These are phyloP conservation scores for Funneliformis geosporum DNA, from an alignment of 192 early-diverging fungal genomes.

Conservation along the genomic window DNA sequence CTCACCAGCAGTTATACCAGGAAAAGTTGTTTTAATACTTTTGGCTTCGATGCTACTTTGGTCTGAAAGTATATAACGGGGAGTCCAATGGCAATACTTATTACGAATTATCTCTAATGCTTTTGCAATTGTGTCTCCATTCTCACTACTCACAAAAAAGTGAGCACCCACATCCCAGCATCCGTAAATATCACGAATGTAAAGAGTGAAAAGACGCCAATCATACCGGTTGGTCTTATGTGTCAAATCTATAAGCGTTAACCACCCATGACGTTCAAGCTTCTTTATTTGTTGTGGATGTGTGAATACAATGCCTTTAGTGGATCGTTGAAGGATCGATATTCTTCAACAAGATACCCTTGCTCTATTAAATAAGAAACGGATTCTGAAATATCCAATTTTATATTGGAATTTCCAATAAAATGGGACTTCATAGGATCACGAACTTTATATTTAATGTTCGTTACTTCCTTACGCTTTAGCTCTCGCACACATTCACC, in stretches of 20 bases:
- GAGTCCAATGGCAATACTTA: background rate
- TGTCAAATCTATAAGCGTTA: background rate
- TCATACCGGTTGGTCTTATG: background rate
- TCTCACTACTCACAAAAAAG: conserved; percentile 30
- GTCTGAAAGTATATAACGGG: conserved; percentile 13
- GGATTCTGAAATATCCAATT: too few species aligned
- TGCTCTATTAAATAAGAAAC: too few species aligned
- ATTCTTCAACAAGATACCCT: too few species aligned
- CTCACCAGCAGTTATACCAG: background rate
- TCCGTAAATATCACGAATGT: background rate
- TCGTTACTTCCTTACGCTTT: background rate
- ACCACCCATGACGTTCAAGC: background rate
- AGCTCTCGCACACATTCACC: background rate
- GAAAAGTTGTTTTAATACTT: background rate
- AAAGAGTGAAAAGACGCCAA: background rate
- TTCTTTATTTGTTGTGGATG: background rate
- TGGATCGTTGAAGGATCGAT: too few species aligned
- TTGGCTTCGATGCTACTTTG: too few species aligned
- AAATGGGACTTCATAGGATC: too few species aligned
- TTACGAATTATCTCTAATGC: conserved; percentile 24
- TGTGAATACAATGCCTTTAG: too few species aligned
- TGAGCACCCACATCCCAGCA: conserved; percentile 30
- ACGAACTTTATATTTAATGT: too few species aligned
- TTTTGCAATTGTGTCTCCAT: conserved; percentile 13
- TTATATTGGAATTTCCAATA: too few species aligned